Evolutionary conservation across 257 asterid genomes (phyloP).

Genomic region (Solanum chiquidenum): DNA sequence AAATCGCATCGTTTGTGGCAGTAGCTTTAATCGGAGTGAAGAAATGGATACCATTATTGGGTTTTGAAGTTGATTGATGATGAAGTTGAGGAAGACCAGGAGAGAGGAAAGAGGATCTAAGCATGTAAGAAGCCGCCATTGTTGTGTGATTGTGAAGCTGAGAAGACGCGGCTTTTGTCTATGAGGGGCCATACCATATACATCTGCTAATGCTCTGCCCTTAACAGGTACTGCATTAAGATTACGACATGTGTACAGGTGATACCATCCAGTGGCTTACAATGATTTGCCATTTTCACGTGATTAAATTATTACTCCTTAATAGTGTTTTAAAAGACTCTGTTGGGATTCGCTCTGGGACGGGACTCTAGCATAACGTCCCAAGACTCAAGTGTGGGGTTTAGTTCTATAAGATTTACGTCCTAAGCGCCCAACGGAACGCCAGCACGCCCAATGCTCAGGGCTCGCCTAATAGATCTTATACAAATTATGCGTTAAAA

Average conservation of each 20-base stretch:
- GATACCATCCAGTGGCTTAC: neutral
- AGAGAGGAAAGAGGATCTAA: slow-evolving; percentile 54
- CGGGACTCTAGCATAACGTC: too few species aligned
- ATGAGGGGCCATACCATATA: neutral
- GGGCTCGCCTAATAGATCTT: too few species aligned
- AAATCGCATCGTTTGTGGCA: slow-evolving; percentile 13
- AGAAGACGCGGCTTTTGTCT: neutral
- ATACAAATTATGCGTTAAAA: too few species aligned
- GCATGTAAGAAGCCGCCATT: slow-evolving; percentile 61
- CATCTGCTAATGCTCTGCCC: neutral
- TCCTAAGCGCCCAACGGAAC: too few species aligned
- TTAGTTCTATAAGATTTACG: too few species aligned
- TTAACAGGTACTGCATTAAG: neutral
- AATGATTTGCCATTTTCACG: neutral
- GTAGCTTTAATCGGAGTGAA: slow-evolving; percentile 13
- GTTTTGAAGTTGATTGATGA: slow-evolving; percentile 10
- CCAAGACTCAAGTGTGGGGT: too few species aligned
- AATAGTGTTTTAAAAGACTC: too few species aligned
- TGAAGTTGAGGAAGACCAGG: slow-evolving; percentile 25
- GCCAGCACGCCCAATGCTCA: too few species aligned
- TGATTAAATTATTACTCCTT: neutral
- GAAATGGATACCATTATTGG: neutral
- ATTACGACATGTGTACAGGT: neutral
- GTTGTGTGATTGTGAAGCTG: neutral
- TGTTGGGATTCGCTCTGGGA: too few species aligned